Conservation (phyloP, 306 rosid species). For the Sicyos edulis region DNA sequence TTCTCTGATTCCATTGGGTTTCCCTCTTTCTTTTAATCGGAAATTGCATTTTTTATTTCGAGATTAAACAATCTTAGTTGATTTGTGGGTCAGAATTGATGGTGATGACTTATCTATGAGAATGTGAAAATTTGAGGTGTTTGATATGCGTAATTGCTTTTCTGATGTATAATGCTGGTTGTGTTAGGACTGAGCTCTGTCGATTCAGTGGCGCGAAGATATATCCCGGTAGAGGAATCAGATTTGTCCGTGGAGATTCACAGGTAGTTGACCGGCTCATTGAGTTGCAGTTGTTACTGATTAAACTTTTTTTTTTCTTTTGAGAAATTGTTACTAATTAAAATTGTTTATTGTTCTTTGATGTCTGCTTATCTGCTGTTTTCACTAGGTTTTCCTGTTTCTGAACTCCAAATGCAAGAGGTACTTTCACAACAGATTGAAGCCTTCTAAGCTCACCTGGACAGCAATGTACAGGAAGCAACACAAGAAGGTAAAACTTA, state of each 20-base stretch:
- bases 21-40: no score
- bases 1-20: no score
- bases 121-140: no score
- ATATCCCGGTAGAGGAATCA: constrained; percentile 57
- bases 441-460: constrained; percentile 76
- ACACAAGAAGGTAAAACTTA: constrained; percentile 45
- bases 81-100: no score
- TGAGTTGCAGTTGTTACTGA: neutral
- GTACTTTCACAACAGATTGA: constrained; percentile 54
- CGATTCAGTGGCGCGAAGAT: constrained; percentile 62
- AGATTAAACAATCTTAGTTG: no score
- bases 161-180: no score
- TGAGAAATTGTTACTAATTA: neutral
- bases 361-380: neutral
- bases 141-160: no score
- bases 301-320: no score
- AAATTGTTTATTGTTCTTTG: neutral
- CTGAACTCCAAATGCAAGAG: constrained; percentile 59
- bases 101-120: no score
- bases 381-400: constrained; percentile 50
- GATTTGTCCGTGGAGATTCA: constrained; percentile 54
- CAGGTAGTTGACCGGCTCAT: constrained; percentile 32
- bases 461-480: constrained; percentile 73
- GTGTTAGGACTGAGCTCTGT: constrained; percentile 49
- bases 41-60: no score